Base-by-base conservation (phyloP, 2,329 filamentous ascomycete species). In the Alternaria novae-zelandiae region DNA sequence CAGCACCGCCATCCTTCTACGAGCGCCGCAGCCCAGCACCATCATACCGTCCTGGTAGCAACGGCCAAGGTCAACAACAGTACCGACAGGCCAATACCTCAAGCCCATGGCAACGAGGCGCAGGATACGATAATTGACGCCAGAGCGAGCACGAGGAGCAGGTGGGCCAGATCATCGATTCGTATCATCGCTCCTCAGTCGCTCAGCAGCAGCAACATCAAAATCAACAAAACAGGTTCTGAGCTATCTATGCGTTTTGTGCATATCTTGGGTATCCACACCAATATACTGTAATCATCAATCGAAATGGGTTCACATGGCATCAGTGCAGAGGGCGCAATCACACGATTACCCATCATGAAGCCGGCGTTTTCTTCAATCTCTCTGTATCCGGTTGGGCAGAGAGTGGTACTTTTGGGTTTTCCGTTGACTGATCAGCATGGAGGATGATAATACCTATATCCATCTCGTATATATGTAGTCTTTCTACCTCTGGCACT, bases 61-160 rank as follows among this genome's bases (percentile, higher is more conserved):
- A 73, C 44, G 78, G 79, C 30, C 61, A 61, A 41, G 49, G 49
- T 12, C 49, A 53, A 43, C 65, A 74, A 43, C 65, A 74, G n/a
- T 78, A 80, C 71, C 78, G 85, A 65, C 71, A 81, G 66, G 82
- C 84, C 68, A 86, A 87, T 73, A 88, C 83, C 73, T 77, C 85
- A 41, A 89, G 86, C 79, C 87, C 88, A 57, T 90, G 88, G 88
- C 88, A 90, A 79, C 80, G 88, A 75, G 88, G 88, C 46, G 88
- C 88, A 30, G 88, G 88, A 47, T 90, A 90, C 71, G 88, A 90
- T 63, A 85, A 86, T 76, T 86, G 80, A 81, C 74, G 75, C 73
- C 72, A 79, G 70, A 77, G 72, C 61, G 71, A 76, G 72, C 78
- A 80, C 65, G 75, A 78, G 73, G 70, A 73, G 69, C 72, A 74